Percentiles rank a stretch among this genome's conserved stretches.
Conservation (phyloP, 495 filamentous ascomycete genomes). For the Stereocaulon alpinum region DNA sequence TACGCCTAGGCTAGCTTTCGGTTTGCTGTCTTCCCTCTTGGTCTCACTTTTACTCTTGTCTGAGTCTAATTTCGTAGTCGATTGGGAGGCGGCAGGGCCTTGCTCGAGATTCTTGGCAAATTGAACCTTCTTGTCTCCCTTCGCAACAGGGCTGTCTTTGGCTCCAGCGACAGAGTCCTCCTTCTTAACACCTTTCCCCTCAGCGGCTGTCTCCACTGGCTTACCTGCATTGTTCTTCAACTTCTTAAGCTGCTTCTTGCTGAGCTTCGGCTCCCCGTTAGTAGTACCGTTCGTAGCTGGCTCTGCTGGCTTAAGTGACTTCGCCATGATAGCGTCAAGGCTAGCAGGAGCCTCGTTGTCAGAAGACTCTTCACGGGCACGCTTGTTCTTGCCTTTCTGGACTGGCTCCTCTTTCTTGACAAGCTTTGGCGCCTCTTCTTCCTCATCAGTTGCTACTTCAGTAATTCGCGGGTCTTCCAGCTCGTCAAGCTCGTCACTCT, state of each 20-base stretch:
- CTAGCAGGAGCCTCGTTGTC: slow-evolving; percentile 42
- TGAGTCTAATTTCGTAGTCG: slow-evolving; percentile 31
- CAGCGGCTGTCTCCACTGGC: slow-evolving; percentile 46
- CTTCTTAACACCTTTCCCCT: slow-evolving; percentile 44
- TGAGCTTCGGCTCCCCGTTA: slow-evolving; percentile 55
- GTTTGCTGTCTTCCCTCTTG: slow-evolving; percentile 40
- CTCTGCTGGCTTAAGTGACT: slow-evolving; percentile 46
- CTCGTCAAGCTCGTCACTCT: slow-evolving; percentile 75
- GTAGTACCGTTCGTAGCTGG: slow-evolving; percentile 48
- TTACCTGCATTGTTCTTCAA: slow-evolving; percentile 95
- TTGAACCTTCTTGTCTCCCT: slow-evolving; percentile 89
- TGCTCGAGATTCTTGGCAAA: slow-evolving; percentile 98
- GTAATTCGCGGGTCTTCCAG: slow-evolving; percentile 71
- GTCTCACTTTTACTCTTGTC: slow-evolving; percentile 24
- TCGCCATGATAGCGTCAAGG: slow-evolving; percentile 68
- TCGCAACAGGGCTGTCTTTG: slow-evolving; percentile 41
- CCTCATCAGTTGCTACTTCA: slow-evolving; percentile 78
- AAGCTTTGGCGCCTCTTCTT: slow-evolving; percentile 62
- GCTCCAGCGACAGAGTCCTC: slow-evolving; percentile 23
- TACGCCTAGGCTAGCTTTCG: slow-evolving; percentile 49
- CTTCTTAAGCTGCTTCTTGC: slow-evolving; percentile 98
- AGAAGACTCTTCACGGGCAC: slow-evolving; percentile 53
- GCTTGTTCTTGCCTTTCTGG: slow-evolving; percentile 77
- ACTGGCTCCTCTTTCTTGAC: slow-evolving; percentile 42
- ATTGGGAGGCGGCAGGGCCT: slow-evolving; percentile 64